Percentiles rank a stretch among this genome's conserved stretches.
phyloP scores from a whole-genome alignment of 345 rosid species.

The Arabis alpina region DNA sequence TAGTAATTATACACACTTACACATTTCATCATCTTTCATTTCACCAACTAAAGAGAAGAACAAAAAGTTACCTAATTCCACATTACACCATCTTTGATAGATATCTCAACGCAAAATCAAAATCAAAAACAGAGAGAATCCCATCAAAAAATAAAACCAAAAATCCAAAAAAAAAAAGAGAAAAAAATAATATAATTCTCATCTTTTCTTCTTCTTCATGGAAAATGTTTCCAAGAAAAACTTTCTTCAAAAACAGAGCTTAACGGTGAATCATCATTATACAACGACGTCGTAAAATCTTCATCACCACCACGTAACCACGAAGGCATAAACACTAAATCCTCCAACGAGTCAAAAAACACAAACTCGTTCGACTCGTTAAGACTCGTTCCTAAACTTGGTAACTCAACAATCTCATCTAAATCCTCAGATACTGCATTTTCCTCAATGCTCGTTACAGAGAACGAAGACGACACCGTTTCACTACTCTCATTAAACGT shows the following conservation, averaged over 20 bases:
- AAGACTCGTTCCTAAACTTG: conserved; percentile 60
- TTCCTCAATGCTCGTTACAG: conserved; percentile 42
- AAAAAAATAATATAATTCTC: not conserved
- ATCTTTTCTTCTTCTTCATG: not conserved
- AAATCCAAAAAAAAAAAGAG: not conserved
- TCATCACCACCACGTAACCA: conserved; percentile 33
- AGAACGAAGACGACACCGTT: conserved; percentile 28
- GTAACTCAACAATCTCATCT: conserved; percentile 75
- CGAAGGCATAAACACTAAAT: conserved; percentile 44
- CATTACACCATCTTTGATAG: conserved; percentile 25
- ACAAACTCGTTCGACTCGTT: conserved; percentile 60
- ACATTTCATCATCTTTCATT: conserved; percentile 7
- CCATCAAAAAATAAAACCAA: not conserved
- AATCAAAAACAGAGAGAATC: conserved; percentile 25
- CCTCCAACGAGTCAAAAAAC: conserved; percentile 55
- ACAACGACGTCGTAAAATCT: conserved; percentile 18
- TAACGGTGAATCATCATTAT: conserved; percentile 25
- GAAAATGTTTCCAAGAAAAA: conserved; percentile 28
- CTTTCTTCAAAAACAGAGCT: conserved; percentile 29
- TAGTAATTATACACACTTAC: conserved; percentile 9
- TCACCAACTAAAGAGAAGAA: conserved; percentile 9
- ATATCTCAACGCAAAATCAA: conserved; percentile 28
- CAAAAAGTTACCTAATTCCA: conserved; percentile 16
- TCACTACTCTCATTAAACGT: not conserved
- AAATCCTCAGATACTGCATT: conserved; percentile 61